These are phyloP conservation scores for Tolypocladium sp. DNA, from an alignment of 2,329 filamentous ascomycete species.

Conservation along the genomic window DNA sequence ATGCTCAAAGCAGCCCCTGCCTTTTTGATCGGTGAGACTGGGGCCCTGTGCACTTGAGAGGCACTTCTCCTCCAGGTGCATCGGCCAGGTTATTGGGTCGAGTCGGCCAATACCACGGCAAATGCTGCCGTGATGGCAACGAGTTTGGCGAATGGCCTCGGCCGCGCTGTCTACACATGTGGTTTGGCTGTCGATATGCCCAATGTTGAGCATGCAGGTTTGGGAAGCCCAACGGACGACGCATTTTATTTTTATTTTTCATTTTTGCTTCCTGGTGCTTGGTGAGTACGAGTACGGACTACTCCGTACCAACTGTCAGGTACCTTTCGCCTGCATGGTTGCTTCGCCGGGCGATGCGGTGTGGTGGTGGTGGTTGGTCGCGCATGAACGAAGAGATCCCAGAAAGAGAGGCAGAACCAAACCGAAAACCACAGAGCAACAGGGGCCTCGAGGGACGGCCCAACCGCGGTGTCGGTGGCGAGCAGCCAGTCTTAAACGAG, in stretches of 20 bases:
- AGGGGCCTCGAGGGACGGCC: not conserved
- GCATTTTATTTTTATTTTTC: no score
- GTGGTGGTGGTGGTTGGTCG: not conserved
- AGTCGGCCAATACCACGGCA: not conserved
- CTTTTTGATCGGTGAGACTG: not conserved
- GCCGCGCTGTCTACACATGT: not conserved
- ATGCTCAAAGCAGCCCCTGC: not conserved
- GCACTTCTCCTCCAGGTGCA: not conserved
- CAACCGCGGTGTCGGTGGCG: constrained; percentile 5
- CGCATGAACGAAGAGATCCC: not conserved
- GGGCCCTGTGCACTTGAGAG: not conserved
- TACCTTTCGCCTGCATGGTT: not conserved
- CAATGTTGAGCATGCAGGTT: not conserved
- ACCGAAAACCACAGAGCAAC: not conserved
- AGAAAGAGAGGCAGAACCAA: not conserved
- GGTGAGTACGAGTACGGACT: not conserved
- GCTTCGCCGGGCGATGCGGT: not conserved
- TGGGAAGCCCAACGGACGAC: not conserved
- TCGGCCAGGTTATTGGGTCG: not conserved
- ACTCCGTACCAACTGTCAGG: no score
- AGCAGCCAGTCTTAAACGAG: constrained; percentile 1
- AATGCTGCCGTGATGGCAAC: not conserved
- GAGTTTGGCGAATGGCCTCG: not conserved
- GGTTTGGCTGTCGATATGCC: not conserved
- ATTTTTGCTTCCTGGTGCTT: not conserved